A percentile compares a stretch with the other conserved stretches of the same genome.
phyloP scores from a whole-genome alignment of 148 eudicot species.

The Cornus suecica region DNA sequence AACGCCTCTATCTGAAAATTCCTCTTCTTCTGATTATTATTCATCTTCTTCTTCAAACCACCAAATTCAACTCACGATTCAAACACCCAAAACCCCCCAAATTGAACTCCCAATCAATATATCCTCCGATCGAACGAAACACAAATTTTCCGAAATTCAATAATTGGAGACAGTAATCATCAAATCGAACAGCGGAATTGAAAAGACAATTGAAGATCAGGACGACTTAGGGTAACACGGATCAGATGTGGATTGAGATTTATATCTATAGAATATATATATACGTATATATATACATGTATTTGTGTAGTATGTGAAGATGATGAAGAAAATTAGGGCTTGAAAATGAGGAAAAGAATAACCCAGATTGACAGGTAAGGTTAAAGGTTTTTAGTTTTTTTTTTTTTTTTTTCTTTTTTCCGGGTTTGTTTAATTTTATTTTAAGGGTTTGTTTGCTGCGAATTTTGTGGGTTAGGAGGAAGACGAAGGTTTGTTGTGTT shows the following conservation, averaged over 20 bases:
- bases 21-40: conserved; percentile 61
- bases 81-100: neutral
- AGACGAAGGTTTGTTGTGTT: too few relatives aligned
- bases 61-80: neutral
- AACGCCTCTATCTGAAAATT: conserved; percentile 78
- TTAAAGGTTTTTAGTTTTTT: too few relatives aligned
- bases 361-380: too few relatives aligned
- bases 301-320: neutral
- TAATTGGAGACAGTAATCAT: neutral
- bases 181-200: neutral
- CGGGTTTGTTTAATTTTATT: too few relatives aligned
- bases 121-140: neutral
- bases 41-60: conserved; percentile 22
- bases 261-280: too few relatives aligned
- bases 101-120: neutral
- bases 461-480: too few relatives aligned
- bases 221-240: neutral
- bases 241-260: neutral
- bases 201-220: too few relatives aligned
- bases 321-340: neutral
- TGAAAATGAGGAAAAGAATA: neutral
- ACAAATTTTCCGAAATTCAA: neutral
- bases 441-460: too few relatives aligned
- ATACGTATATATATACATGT: too few relatives aligned
- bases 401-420: too few relatives aligned